phyloP scores from a whole-genome alignment of 2,329 filamentous ascomycete genomes.

The Stemphylium beticola region DNA sequence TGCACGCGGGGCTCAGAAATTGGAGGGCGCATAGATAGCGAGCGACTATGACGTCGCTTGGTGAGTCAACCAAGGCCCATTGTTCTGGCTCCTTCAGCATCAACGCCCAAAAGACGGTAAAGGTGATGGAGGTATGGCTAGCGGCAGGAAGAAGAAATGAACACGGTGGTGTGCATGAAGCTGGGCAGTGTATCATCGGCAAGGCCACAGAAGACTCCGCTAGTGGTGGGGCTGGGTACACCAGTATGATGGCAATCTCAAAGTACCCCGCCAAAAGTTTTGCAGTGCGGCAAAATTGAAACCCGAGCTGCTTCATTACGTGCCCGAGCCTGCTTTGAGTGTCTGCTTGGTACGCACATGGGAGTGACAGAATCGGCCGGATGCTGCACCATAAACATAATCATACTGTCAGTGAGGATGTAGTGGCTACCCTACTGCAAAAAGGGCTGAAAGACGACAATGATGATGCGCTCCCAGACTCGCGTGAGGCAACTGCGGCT shows the following conservation, averaged over 20 bases:
- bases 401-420: background rate
- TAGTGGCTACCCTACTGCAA: background rate
- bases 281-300: slow-evolving; percentile 13
- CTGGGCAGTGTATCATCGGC: slow-evolving; percentile 11
- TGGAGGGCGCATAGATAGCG: background rate
- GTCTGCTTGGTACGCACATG: background rate
- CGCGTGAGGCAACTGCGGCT: slow-evolving; percentile 32
- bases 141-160: slow-evolving; percentile 11
- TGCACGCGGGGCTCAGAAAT: background rate
- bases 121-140: slow-evolving; percentile 4
- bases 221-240: slow-evolving; percentile 19
- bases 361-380: background rate
- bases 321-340: background rate
- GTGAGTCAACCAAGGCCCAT: slow-evolving; percentile 9
- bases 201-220: slow-evolving; percentile 11
- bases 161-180: slow-evolving; percentile 25
- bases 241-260: slow-evolving; percentile 13
- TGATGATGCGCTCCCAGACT: slow-evolving; percentile 20
- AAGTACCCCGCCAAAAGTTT: slow-evolving; percentile 25
- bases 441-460: slow-evolving; percentile 6
- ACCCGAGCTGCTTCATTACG: slow-evolving; percentile 3
- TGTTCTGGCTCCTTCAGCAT: slow-evolving; percentile 1
- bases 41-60: slow-evolving; percentile 4
- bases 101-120: slow-evolving; percentile 2
- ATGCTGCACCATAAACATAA: no score